Conservation (phyloP, 805 yeast genomes). For the Cyberlindnera maritima region DNA sequence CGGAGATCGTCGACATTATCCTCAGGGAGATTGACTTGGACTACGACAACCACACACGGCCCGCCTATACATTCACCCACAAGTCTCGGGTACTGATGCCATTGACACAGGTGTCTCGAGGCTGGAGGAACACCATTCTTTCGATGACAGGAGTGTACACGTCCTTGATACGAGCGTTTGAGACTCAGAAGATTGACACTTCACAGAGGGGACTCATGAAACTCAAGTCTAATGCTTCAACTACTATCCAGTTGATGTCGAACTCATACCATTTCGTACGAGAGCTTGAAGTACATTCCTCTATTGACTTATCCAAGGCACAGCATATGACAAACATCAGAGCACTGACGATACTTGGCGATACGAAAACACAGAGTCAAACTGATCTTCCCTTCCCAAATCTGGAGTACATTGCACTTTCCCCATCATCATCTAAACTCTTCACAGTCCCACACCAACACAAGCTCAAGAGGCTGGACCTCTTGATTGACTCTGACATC, state of each 20-base stretch:
- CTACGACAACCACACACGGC: slow-evolving; percentile 1
- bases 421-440: background rate
- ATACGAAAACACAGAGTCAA: background rate
- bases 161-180: slow-evolving; percentile 16
- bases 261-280: slow-evolving; percentile 5
- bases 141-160: slow-evolving; percentile 8
- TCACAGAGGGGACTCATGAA: background rate
- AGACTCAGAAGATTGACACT: slow-evolving; percentile 1
- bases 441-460: background rate
- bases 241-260: background rate
- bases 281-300: slow-evolving; percentile 9
- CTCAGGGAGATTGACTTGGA: slow-evolving; percentile 1
- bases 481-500: slow-evolving; percentile 10
- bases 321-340: slow-evolving; percentile 3
- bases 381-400: background rate
- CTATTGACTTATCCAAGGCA: background rate
- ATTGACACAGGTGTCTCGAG: slow-evolving; percentile 13
- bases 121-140: slow-evolving; percentile 7
- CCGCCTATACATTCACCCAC: slow-evolving; percentile 15
- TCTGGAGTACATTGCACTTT: slow-evolving; percentile 15
- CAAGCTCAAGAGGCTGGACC: slow-evolving; percentile 14
- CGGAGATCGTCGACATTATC: slow-evolving; percentile 12
- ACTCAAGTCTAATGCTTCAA: background rate
- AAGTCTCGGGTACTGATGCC: slow-evolving; percentile 2
- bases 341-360: slow-evolving; percentile 20